Conservation (phyloP, 31 red algal species). For the Asparagopsis taxiformis region DNA sequence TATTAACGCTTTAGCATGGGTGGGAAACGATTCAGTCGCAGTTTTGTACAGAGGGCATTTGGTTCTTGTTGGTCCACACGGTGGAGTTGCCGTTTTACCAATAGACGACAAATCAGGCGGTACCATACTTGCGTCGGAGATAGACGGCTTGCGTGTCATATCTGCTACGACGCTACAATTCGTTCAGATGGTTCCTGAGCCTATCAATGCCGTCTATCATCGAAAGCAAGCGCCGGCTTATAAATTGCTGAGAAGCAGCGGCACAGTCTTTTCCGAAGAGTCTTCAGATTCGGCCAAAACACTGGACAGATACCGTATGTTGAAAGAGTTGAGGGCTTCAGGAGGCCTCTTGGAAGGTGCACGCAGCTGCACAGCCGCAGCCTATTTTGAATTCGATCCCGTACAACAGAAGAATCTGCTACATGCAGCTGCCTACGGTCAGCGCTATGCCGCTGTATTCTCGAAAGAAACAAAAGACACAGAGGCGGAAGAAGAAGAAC, state of each 20-base stretch:
- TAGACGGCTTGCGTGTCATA: constrained; percentile 62
- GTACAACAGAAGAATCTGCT: constrained; percentile 52
- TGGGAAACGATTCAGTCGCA: constrained; percentile 71
- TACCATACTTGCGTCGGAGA: constrained; percentile 43
- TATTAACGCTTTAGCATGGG: constrained; percentile 61
- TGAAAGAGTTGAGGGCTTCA: constrained; percentile 52
- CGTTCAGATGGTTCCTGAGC: constrained; percentile 73
- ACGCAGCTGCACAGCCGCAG: constrained; percentile 45
- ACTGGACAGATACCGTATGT: constrained; percentile 43
- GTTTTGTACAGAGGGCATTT: constrained; percentile 50
- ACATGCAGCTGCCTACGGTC: constrained; percentile 66
- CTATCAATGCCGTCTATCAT: constrained; percentile 30
- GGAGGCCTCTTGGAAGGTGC: constrained; percentile 49
- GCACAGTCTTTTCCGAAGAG: neutral
- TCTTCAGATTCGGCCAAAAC: constrained; percentile 10
- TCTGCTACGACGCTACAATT: constrained; percentile 26
- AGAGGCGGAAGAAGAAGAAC: constrained; percentile 1
- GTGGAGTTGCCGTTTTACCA: constrained; percentile 37
- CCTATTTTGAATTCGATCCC: constrained; percentile 37
- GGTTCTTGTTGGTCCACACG: constrained; percentile 67
- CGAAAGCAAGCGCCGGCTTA: constrained; percentile 42
- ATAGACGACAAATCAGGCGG: constrained; percentile 27
- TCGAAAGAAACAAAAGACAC: constrained; percentile 3
- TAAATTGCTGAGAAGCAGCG: constrained; percentile 39
- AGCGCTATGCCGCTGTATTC: constrained; percentile 46